Conservation (phyloP, 768 basidiomycete genomes). For the Boletus eberwhitei region DNA sequence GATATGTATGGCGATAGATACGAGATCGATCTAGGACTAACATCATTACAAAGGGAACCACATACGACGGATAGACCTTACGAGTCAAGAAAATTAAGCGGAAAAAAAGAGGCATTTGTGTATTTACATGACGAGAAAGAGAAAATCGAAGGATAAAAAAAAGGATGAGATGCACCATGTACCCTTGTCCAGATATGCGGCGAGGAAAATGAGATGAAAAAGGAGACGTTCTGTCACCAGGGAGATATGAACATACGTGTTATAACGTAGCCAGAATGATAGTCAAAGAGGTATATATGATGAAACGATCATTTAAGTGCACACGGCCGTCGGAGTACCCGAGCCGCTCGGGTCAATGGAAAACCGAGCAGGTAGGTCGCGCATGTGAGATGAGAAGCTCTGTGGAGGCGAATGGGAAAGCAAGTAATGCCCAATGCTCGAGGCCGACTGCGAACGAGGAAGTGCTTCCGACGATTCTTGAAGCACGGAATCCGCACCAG, state of each 20-base stretch:
- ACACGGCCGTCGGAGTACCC: slow-evolving; percentile 26
- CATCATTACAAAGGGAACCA: slow-evolving; percentile 1
- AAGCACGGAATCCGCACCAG: slow-evolving; percentile 47
- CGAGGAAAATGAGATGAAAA: neutral
- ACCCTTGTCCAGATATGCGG: neutral
- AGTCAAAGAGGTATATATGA: neutral
- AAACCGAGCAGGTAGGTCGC: slow-evolving; percentile 25
- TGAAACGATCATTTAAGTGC: slow-evolving; percentile 9
- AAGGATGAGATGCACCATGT: neutral
- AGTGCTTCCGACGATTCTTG: slow-evolving; percentile 28
- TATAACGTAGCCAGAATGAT: neutral
- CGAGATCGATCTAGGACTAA: slow-evolving; percentile 2
- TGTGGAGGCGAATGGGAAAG: slow-evolving; percentile 34
- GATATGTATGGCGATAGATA: slow-evolving; percentile 8
- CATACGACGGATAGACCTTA: neutral
- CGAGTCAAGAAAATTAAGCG: neutral
- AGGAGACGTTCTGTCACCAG: neutral
- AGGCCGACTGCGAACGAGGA: slow-evolving; percentile 46
- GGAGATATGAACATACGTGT: neutral
- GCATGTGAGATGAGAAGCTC: slow-evolving; percentile 22
- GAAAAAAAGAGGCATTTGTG: neutral
- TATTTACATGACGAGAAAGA: slow-evolving; percentile 14
- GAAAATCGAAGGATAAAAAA: neutral
- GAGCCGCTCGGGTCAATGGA: slow-evolving; percentile 23
- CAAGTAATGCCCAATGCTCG: slow-evolving; percentile 52